Conservation (phyloP, 805 yeast genomes). For the Suhomyces pyralidae region DNA sequence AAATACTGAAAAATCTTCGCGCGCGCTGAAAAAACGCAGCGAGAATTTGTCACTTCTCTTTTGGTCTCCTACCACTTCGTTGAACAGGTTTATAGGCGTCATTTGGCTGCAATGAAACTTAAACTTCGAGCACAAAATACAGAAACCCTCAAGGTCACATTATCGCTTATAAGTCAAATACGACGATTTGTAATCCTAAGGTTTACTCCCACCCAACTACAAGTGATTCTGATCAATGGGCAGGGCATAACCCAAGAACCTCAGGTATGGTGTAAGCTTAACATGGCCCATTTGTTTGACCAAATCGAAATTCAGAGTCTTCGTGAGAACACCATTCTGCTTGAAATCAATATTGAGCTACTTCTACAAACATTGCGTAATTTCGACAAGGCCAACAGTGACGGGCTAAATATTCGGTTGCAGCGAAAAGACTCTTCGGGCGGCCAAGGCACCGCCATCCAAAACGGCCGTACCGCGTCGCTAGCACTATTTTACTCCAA, state of each 20-base stretch:
- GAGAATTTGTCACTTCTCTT: not conserved
- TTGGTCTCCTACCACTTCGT: not conserved
- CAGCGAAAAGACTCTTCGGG: slow-evolving; percentile 42
- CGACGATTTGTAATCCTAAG: slow-evolving; percentile 56
- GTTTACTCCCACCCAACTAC: slow-evolving; percentile 49
- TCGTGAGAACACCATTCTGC: slow-evolving; percentile 51
- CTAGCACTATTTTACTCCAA: slow-evolving; percentile 56
- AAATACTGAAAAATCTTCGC: not conserved
- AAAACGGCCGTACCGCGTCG: slow-evolving; percentile 45
- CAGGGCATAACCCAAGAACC: slow-evolving; percentile 52
- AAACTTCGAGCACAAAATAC: slow-evolving; percentile 24
- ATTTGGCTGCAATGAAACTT: slow-evolving; percentile 19
- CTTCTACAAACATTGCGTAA: slow-evolving; percentile 55
- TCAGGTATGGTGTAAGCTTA: slow-evolving; percentile 64
- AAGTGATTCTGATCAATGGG: slow-evolving; percentile 46
- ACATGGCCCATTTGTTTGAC: slow-evolving; percentile 44
- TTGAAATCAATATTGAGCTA: slow-evolving; percentile 64
- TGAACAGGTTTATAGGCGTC: not conserved
- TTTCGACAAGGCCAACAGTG: slow-evolving; percentile 52
- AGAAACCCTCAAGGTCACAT: slow-evolving; percentile 35
- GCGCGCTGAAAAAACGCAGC: not conserved
- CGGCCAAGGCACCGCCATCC: slow-evolving; percentile 17
- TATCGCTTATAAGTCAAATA: slow-evolving; percentile 48
- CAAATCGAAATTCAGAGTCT: slow-evolving; percentile 50
- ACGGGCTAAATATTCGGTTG: slow-evolving; percentile 49